Evolutionary conservation across 2,329 filamentous ascomycete species (phyloP).

Genomic region (Cadophora luteo-olivacea): DNA sequence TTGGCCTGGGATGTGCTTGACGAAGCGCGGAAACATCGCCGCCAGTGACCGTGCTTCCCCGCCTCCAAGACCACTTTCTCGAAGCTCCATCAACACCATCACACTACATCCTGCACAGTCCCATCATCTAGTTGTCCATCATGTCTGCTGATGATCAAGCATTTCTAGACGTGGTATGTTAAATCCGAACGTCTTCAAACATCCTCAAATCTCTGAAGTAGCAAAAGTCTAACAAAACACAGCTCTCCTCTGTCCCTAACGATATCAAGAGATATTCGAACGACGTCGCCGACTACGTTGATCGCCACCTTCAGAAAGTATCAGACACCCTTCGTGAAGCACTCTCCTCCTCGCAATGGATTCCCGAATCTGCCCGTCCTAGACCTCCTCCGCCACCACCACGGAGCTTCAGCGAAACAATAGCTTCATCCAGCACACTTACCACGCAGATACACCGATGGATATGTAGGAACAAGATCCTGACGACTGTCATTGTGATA

Average conservation of each 20-base stretch:
- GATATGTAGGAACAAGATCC: conserved; percentile 74
- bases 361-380: conserved; percentile 73
- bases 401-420: conserved; percentile 42
- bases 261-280: conserved; percentile 75
- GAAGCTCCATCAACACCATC: conserved; percentile 2
- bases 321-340: conserved; percentile 74
- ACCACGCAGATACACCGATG: conserved; percentile 70
- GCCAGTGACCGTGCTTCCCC: conserved; percentile 14
- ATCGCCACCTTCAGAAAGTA: conserved; percentile 79
- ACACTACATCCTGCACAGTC: conserved; percentile 6
- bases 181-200: neutral
- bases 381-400: conserved; percentile 53
- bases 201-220: conserved; percentile 3
- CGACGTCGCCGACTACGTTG: conserved; percentile 79
- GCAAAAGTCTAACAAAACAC: conserved; percentile 12
- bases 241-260: conserved; percentile 65
- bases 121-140: conserved; percentile 43
- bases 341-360: conserved; percentile 71
- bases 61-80: neutral
- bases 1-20: neutral
- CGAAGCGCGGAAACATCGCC: neutral
- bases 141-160: conserved; percentile 85
- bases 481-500: conserved; percentile 74
- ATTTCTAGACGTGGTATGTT: conserved; percentile 76
- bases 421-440: conserved; percentile 43